Evolutionary conservation across 2,329 filamentous ascomycete genomes (phyloP), one percentile per base, ranked within the genome.

Genomic region (Paecilomyces formosus): DNA sequence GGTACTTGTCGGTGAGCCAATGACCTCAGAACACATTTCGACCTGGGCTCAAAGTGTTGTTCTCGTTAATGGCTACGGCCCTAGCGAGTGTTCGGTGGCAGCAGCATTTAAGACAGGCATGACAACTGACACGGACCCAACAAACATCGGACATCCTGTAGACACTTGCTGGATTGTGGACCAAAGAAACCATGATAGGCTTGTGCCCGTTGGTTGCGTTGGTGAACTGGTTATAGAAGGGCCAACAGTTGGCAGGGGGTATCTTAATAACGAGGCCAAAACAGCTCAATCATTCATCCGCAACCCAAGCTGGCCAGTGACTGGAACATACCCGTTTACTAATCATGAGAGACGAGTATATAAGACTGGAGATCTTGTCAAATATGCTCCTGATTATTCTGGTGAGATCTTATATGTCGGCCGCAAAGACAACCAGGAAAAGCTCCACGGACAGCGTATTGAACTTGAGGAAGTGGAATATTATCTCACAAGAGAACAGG

Each of bases 371-470:
- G 64, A 67, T 52, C 39, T 67, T 21, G 62, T 62, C 6, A 56
- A 60, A 5, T 55, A 55, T n/a, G n/a, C 49, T 15, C 64, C 68
- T 7, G 70, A 75, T 58, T 73, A 70, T 12, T 68, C 66, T 12
- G 63, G 73, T 58, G 54, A 55, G 21, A 39, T 55, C 7, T 21
- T 68, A 24, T 69, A 60, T 50, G 18, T 84, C 11, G 83, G 83
- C 1, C 78, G 85, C 33, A 83, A 82, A 61, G 84, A 87, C 61
- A 78, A 79, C 28, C 84, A 84, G 66, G 80, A 85, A 57, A 87
- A 88, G 70, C 70, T 87, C 18, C 75, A 77, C 2, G 87, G 87
- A 22, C 84, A 81, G 63, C 74, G 85, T 51, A 80, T 85, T 51
- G 87, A 84, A 71, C 76, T 84, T 58, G 75, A 69, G 39, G 78